Evolutionary conservation across 805 yeast species (phyloP), one percentile per base, ranked within the genome.

Genomic region (Starmerella asiatica): DNA sequence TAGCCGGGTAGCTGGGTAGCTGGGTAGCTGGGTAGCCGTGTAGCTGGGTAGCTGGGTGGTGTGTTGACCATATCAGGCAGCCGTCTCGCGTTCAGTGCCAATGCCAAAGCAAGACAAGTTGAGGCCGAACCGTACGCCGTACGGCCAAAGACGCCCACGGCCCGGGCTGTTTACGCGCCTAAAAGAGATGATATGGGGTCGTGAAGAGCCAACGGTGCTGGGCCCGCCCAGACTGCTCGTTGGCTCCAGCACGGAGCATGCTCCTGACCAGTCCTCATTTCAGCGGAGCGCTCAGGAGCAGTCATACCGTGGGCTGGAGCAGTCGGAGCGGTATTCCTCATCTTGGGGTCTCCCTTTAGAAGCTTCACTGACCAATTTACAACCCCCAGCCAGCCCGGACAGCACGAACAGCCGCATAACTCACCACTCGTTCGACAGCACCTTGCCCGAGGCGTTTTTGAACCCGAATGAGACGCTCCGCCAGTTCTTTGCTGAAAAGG

Each of bases 401-500:
- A 23, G 20, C 32, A 29, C 11, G 9, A 9, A 16, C 11, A 32
- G 36, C 36, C 36, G 36, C 18, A 32, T 32, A 9, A 32, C 36
- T 5, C 36, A 32, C 36, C 12, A 21, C 15, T 32, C 36, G n/a
- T 7, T 20, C n/a, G 36, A 32, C 20, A 21, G 29, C 9, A n/a
- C n/a, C 20, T n/a, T 5, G n/a, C 9, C 5, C 26, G 5, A 18
- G 9, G 18, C 9, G 20, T 14, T 32, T 12, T 39, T 28, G 6
- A 42, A 38, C 17, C 73, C 76, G 7, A 79, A 77, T 57, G 74
- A 70, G 29, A 68, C 71, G 20, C 59, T 81, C 35, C 74, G 82
- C 15, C 70, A 66, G 26, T 81, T 81, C 52, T 81, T 81, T 54
- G 68, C 68, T 18, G 64, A 62, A 24, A 81, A 79, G 55, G 91